These are phyloP conservation scores for Plectranthus barbatus DNA, from an alignment of 257 asterid genomes.

Conservation along the genomic window DNA sequence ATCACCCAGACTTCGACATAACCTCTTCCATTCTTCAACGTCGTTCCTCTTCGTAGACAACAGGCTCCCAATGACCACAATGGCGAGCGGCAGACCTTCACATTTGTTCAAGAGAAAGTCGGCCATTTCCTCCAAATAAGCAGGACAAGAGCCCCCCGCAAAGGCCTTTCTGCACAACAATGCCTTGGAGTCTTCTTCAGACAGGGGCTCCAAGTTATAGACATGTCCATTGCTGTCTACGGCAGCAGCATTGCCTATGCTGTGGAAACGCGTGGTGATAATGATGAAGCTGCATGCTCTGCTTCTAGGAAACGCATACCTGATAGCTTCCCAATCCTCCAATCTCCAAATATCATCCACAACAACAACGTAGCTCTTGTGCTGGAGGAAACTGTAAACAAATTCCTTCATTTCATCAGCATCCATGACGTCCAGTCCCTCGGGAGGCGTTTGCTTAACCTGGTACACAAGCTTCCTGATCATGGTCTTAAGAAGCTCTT, in stretches of 20 bases:
- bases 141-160: conserved; percentile 9
- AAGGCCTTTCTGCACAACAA: conserved; percentile 18
- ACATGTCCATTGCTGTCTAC: neutral
- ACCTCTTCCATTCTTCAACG: neutral
- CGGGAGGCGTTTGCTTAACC: neutral
- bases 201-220: conserved; percentile 1
- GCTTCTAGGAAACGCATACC: conserved; percentile 17
- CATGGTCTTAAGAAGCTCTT: conserved; percentile 2
- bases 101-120: neutral
- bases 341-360: conserved; percentile 24
- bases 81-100: no score
- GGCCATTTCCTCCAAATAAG: neutral
- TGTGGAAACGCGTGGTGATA: conserved; percentile 4
- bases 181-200: neutral
- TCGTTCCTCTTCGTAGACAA: neutral
- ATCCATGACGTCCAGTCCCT: neutral
- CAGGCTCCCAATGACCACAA: neutral
- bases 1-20: neutral
- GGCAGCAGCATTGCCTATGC: neutral
- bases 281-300: neutral
- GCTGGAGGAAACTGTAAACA: conserved; percentile 10
- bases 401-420: conserved; percentile 5
- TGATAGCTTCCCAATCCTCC: conserved; percentile 17
- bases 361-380: conserved; percentile 14
- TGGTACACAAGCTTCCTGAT: conserved; percentile 6